These are phyloP conservation scores for Sclerotiophoma versabilis DNA, from an alignment of 2,329 filamentous ascomycete genomes.

Conservation along the genomic window DNA sequence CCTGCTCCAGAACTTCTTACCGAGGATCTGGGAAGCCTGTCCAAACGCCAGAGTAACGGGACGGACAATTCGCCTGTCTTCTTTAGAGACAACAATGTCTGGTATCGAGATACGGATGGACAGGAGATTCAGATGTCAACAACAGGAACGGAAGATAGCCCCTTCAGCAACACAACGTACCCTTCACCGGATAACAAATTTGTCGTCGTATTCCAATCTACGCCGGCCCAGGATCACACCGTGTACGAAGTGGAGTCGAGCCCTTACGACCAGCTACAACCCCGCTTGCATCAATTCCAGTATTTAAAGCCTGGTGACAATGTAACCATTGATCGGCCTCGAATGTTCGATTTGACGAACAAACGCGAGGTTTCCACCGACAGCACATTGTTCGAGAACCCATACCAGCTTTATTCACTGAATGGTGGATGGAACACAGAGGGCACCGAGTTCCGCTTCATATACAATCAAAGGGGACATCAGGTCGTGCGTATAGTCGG, in stretches of 20 bases:
- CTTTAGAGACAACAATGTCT: constrained; percentile 32
- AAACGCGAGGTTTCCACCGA: constrained; percentile 28
- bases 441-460: constrained; percentile 32
- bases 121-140: constrained; percentile 29
- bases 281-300: constrained; percentile 24
- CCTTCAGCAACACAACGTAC: constrained; percentile 26
- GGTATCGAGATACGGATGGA: constrained; percentile 23
- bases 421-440: constrained; percentile 29
- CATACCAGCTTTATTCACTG: constrained; percentile 21
- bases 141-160: constrained; percentile 25
- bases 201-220: constrained; percentile 27
- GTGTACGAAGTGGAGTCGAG: constrained; percentile 32
- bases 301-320: constrained; percentile 33
- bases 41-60: constrained; percentile 21
- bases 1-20: constrained; percentile 3
- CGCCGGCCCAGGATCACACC: constrained; percentile 23
- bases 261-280: constrained; percentile 28
- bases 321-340: constrained; percentile 25
- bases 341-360: constrained; percentile 28
- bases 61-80: constrained; percentile 21
- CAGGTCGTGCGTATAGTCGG: constrained; percentile 31
- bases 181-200: constrained; percentile 29
- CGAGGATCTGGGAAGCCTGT: constrained; percentile 4
- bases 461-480: constrained; percentile 35
- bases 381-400: constrained; percentile 27